phyloP scores from a whole-genome alignment of 2,329 filamentous ascomycete species.

The Alternaria incomplexa region DNA sequence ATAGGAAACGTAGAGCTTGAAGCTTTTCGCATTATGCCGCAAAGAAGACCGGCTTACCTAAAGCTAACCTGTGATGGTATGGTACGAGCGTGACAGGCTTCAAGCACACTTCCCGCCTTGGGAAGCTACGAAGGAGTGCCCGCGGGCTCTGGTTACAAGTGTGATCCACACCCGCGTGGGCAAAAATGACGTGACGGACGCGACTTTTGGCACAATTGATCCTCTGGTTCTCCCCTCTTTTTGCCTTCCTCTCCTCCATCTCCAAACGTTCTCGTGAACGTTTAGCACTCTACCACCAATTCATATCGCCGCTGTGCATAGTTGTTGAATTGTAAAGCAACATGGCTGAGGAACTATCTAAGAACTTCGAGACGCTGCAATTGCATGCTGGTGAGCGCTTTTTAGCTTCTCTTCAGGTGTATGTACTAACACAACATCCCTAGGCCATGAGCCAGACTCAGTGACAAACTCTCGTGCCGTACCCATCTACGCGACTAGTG shows the following conservation, averaged over 20 bases:
- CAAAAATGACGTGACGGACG: slow-evolving; percentile 8
- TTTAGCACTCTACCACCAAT: background rate
- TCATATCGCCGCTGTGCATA: background rate
- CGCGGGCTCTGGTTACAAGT: background rate
- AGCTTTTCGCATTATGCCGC: background rate
- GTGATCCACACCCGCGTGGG: background rate
- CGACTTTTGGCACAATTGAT: background rate
- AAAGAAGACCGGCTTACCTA: background rate
- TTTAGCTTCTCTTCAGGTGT: background rate
- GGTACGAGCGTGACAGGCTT: background rate
- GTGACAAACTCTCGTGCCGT: slow-evolving; percentile 87
- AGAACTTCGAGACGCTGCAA: slow-evolving; percentile 59
- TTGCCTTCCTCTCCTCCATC: background rate
- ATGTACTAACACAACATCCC: slow-evolving; percentile 2
- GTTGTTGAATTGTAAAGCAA: background rate
- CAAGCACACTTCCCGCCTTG: background rate
- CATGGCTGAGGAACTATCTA: slow-evolving; percentile 50
- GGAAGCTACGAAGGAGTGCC: background rate
- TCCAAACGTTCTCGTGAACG: background rate
- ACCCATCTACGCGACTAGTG: slow-evolving; percentile 93
- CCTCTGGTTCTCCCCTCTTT: background rate
- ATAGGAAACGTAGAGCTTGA: background rate
- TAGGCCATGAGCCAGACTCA: slow-evolving; percentile 79
- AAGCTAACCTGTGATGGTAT: background rate
- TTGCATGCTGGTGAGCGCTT: slow-evolving; percentile 54